phyloP scores from a whole-genome alignment of 2,329 filamentous ascomycete species.

The Chaetothyriales sp. region DNA sequence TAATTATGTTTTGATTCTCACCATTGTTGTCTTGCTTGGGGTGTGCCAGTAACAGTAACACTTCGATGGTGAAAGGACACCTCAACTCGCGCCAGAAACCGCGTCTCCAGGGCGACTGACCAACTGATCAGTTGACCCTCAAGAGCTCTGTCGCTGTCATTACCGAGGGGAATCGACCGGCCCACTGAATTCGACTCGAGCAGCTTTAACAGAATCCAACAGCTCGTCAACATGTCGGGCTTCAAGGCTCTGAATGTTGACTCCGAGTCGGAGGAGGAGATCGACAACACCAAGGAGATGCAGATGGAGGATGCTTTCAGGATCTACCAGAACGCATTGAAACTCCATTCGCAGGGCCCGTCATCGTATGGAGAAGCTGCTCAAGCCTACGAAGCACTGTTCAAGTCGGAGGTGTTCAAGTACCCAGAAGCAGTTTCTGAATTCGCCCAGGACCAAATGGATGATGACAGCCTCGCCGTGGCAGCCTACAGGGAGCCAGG shows the following conservation, averaged over 20 bases:
- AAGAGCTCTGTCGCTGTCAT: neutral
- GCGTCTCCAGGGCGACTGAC: neutral
- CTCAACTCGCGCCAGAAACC: neutral
- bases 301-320: conserved; percentile 96
- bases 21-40: neutral
- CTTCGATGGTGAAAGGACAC: neutral
- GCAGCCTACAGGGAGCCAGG: conserved; percentile 11
- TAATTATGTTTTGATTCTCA: neutral
- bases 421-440: conserved; percentile 79
- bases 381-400: conserved; percentile 68
- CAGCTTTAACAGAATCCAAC: neutral
- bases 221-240: conserved; percentile 11
- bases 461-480: conserved; percentile 14
- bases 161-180: neutral
- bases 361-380: conserved; percentile 59
- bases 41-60: neutral
- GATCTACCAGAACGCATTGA: conserved; percentile 79
- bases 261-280: conserved; percentile 75
- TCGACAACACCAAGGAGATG: conserved; percentile 89
- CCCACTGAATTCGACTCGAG: neutral
- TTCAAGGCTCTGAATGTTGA: conserved; percentile 53
- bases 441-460: conserved; percentile 53
- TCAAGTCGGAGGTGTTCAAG: conserved; percentile 84
- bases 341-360: conserved; percentile 77
- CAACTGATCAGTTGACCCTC: neutral